Conservation (phyloP, 2,329 filamentous ascomycete species). For the Simplicillium sp. region DNA sequence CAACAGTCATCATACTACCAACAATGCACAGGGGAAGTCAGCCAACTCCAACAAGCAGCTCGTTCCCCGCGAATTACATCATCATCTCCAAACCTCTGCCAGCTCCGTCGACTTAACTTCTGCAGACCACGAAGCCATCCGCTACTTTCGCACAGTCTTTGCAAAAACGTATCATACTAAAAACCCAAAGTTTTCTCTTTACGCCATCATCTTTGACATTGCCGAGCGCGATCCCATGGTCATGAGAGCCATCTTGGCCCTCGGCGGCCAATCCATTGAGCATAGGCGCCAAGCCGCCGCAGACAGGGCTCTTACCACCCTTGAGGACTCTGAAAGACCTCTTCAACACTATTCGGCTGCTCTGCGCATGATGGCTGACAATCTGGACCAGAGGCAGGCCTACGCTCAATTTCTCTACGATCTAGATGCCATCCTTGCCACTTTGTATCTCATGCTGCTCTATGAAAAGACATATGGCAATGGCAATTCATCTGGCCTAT, state of each 20-base stretch:
- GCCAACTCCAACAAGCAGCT: too few relatives aligned
- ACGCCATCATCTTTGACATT: conserved; percentile 23
- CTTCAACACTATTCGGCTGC: conserved; percentile 20
- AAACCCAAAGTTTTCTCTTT: conserved; percentile 22
- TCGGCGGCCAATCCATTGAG: conserved; percentile 20
- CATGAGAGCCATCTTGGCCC: conserved; percentile 24
- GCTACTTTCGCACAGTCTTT: conserved; percentile 24
- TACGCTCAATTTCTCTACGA: conserved; percentile 12
- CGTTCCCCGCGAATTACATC: too few relatives aligned
- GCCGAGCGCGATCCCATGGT: conserved; percentile 21
- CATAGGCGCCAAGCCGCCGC: conserved; percentile 11
- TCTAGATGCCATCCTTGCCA: conserved; percentile 19
- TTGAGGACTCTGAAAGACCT: conserved; percentile 7
- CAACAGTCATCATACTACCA: conserved; percentile 3
- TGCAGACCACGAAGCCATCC: conserved; percentile 23
- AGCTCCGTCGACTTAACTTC: conserved; percentile 15
- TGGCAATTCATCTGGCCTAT: conserved; percentile 16
- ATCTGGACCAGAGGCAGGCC: conserved; percentile 10
- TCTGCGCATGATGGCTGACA: conserved; percentile 19
- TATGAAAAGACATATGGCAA: conserved; percentile 27
- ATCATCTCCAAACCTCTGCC: conserved; percentile 1
- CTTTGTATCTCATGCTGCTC: conserved; percentile 23
- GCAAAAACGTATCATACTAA: conserved; percentile 24
- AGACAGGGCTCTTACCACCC: background rate
- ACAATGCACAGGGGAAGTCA: conserved; percentile 4